These are phyloP conservation scores for Metschnikowia proteae DNA, from an alignment of 805 yeast species.

Conservation along the genomic window DNA sequence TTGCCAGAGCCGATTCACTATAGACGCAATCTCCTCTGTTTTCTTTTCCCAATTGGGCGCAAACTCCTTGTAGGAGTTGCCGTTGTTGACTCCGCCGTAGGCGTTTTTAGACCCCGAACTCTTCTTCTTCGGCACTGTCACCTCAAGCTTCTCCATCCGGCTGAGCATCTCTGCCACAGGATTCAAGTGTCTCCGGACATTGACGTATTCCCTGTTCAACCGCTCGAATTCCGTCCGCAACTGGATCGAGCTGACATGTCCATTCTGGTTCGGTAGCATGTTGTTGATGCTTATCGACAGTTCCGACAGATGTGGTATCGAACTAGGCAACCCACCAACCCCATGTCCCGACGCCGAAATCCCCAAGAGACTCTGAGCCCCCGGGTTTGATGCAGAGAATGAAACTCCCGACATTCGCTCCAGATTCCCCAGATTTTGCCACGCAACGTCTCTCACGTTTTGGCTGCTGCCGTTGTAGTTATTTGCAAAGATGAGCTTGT, in stretches of 20 bases:
- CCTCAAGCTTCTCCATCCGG: constrained; percentile 36
- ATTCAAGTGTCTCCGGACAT: constrained; percentile 63
- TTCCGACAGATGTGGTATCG: neutral
- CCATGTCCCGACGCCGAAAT: neutral
- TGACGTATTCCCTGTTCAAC: constrained; percentile 67
- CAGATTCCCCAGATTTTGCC: constrained; percentile 2
- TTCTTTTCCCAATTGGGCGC: constrained; percentile 30
- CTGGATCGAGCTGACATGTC: constrained; percentile 48
- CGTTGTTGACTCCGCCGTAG: constrained; percentile 14
- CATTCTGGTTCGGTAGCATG: constrained; percentile 21
- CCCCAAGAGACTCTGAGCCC: neutral
- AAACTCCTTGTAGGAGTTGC: constrained; percentile 34
- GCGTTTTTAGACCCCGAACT: constrained; percentile 8
- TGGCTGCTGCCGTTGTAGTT: constrained; percentile 23
- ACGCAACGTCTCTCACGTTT: constrained; percentile 11
- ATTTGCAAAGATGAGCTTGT: constrained; percentile 37
- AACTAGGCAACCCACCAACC: neutral
- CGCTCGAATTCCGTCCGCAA: constrained; percentile 75
- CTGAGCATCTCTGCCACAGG: constrained; percentile 65
- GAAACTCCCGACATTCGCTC: neutral
- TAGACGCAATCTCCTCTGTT: constrained; percentile 25
- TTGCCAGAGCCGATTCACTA: constrained; percentile 37
- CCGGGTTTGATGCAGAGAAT: neutral
- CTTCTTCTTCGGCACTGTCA: constrained; percentile 24
- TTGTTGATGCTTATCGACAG: constrained; percentile 8